phyloP scores from a whole-genome alignment of 1,284 basidiomycete genomes.

The Marasmius fiardii region DNA sequence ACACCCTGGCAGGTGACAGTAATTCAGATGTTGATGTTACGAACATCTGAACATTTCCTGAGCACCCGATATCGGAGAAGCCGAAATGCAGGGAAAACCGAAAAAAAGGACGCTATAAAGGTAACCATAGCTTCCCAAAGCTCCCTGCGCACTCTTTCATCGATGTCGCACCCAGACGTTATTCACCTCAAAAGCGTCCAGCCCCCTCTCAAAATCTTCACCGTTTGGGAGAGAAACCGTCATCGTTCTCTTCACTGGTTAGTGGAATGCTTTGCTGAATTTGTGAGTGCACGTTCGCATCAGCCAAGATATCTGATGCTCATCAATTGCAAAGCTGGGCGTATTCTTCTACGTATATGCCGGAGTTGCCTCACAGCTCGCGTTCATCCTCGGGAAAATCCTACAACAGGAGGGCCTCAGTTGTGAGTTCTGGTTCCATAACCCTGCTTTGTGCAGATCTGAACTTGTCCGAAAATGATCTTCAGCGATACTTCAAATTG shows the following conservation, averaged over 20 bases:
- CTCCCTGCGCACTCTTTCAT: too few species aligned
- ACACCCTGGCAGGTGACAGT: too few species aligned
- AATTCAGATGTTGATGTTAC: too few species aligned
- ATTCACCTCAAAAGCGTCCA: not conserved
- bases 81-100: too few species aligned
- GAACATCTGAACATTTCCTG: too few species aligned
- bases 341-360: slow-evolving; percentile 55
- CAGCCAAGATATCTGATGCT: too few species aligned
- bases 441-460: not conserved
- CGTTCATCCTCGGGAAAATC: slow-evolving; percentile 51
- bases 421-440: slow-evolving; percentile 36
- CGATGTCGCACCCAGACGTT: not conserved
- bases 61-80: too few species aligned
- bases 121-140: too few species aligned
- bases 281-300: slow-evolving; percentile 33
- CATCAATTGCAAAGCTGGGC: slow-evolving; percentile 24
- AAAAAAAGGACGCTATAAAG: too few species aligned
- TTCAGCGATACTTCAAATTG: slow-evolving; percentile 58
- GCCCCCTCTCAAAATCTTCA: not conserved
- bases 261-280: slow-evolving; percentile 30
- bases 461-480: not conserved
- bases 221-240: slow-evolving; percentile 1
- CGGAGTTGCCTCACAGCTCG: slow-evolving; percentile 58
- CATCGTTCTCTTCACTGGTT: slow-evolving; percentile 1
- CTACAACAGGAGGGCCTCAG: slow-evolving; percentile 37